Conservation (phyloP, 2,329 filamentous ascomycete species). For the Aspergillus sp. region DNA sequence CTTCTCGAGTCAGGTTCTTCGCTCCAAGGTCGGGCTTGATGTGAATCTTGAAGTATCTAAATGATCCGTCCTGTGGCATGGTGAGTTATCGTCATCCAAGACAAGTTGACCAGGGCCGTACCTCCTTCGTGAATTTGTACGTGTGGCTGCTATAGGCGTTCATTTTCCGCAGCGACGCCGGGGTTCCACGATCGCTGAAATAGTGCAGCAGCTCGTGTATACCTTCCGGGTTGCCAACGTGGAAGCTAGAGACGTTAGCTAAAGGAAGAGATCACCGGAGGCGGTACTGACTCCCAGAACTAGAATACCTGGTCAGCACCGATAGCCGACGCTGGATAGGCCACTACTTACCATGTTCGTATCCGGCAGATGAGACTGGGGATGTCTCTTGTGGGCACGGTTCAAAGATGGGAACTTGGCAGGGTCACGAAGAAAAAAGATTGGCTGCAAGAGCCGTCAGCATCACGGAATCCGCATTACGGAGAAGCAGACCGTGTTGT, state of each 20-base stretch:
- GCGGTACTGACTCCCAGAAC: constrained; percentile 21
- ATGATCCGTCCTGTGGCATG: constrained; percentile 42
- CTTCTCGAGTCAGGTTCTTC: constrained; percentile 51
- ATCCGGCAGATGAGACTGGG: constrained; percentile 15
- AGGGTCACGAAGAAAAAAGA: constrained; percentile 61
- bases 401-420: constrained; percentile 63
- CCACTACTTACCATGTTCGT: constrained; percentile 14
- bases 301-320: too few relatives aligned
- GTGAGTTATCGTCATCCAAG: background rate
- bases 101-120: constrained; percentile 1
- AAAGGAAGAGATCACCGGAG: too few relatives aligned
- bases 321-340: constrained; percentile 1
- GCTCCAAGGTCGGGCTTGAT: constrained; percentile 21
- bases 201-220: constrained; percentile 53
- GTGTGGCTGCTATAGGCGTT: constrained; percentile 58
- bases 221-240: constrained; percentile 50
- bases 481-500: constrained; percentile 8
- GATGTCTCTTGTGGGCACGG: constrained; percentile 58
- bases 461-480: too few relatives aligned
- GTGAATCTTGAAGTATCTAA: constrained; percentile 54
- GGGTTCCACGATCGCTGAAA: constrained; percentile 56
- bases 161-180: constrained; percentile 51
- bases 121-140: constrained; percentile 51
- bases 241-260: constrained; percentile 23
- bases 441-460: constrained; percentile 42